Base-by-base conservation (phyloP, 495 filamentous ascomycete species). In the Podospora fimiseda region DNA sequence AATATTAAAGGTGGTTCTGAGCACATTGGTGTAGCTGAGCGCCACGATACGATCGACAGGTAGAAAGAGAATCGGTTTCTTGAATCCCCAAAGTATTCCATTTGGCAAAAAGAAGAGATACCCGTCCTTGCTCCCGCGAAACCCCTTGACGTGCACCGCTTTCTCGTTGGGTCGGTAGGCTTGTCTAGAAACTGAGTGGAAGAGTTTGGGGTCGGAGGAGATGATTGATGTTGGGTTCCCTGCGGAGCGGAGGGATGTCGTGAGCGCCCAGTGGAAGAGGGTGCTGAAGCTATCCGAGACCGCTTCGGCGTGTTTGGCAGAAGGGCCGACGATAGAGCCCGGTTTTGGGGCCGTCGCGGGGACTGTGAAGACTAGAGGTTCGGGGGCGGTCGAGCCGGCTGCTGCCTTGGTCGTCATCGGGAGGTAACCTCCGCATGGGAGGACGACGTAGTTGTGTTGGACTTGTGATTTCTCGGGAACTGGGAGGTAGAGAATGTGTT, bases 1-100 rank as follows among this genome's bases (percentile, higher is more conserved):
- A 21, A 98, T 82, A 55, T 97, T 96, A 72, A 98, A 97, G 0
- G 93, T 97, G 6, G 89, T 82, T 59, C 93, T 90, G 3, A 97
- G 76, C 44, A 98, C 86, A 24, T 80, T 90, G 3, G 89, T 95
- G 64, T 96, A 97, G 46, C 86, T 90, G 13, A 96, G 78, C 9
- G 87, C 87, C 2, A 83, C 82, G 47, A 97, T 86, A 37, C 76
- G 73, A 41, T 86, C 81, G 42, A 94, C 86, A 2, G 89, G 82
- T 55, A 97, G 83, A 74, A 89, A 96, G 14, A 89, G 60, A 20
- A 98, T 72, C 0, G 93, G 93, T 63, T 98, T 98, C 68, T 96
- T 96, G 79, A 95, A 97, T 1, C 83, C 90, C 76, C 87, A 98
- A 23, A 98, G 65, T 42, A 98, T 92, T 2, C 93, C 93, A 18